Conservation (phyloP, 2,329 filamentous ascomycete species). For the Leptographium procerum region DNA sequence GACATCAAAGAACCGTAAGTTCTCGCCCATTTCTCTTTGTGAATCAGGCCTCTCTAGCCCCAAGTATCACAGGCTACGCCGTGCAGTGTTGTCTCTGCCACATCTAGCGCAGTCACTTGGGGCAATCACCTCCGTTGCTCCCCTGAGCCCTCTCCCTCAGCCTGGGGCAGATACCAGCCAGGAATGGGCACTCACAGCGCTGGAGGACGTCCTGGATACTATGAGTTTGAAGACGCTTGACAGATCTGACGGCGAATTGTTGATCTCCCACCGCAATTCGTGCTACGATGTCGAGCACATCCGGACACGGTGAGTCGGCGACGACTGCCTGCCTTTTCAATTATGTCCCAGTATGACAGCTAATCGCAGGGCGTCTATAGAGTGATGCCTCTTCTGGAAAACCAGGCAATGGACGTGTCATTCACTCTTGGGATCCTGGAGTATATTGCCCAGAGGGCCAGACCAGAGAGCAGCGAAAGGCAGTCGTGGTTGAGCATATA, state of each 20-base stretch:
- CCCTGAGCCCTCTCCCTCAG: not conserved
- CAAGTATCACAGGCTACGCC: not conserved
- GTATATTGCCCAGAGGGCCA: not conserved
- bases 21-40: not conserved
- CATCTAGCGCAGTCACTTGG: not conserved
- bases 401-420: not conserved
- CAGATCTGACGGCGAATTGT: not conserved
- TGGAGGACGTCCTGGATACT: not conserved
- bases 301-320: not conserved
- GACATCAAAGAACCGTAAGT: slow-evolving; percentile 1
- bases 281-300: not conserved
- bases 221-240: not conserved
- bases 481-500: not conserved
- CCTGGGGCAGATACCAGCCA: not conserved
- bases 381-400: not conserved
- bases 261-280: not conserved
- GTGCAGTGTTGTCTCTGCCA: not conserved
- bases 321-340: too few relatives aligned
- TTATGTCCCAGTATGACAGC: too few relatives aligned
- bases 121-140: not conserved
- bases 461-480: not conserved
- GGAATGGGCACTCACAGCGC: not conserved
- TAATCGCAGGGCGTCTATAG: not conserved
- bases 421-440: not conserved
- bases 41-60: not conserved